Conservation (phyloP, 345 rosid genomes). For the Cardiospermum halicacabum region DNA sequence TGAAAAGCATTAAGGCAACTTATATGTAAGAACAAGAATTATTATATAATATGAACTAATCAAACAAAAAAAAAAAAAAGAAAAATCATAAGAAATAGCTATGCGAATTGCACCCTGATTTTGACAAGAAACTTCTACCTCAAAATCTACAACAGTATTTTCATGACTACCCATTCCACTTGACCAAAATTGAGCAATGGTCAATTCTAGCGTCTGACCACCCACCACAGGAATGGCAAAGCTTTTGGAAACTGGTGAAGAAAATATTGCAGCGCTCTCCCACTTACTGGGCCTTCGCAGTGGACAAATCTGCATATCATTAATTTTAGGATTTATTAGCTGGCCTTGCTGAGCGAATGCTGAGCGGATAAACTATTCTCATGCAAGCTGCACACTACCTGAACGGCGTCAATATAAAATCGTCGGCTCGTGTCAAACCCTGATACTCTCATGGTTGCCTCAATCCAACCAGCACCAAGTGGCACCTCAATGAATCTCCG, state of each 20-base stretch:
- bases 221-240: conserved; percentile 74
- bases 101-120: background rate
- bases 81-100: too few species aligned
- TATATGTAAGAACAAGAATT: conserved; percentile 1
- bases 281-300: conserved; percentile 88
- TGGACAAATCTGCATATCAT: conserved; percentile 71
- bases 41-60: background rate
- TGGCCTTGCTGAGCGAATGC: conserved; percentile 10
- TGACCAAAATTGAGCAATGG: conserved; percentile 95
- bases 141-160: conserved; percentile 74
- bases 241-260: conserved; percentile 79
- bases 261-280: conserved; percentile 66
- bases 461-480: conserved; percentile 88
- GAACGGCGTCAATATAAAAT: conserved; percentile 81
- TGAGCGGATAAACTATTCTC: conserved; percentile 11
- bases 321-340: conserved; percentile 26
- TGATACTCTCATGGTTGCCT: conserved; percentile 80
- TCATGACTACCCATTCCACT: conserved; percentile 96
- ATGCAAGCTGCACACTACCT: conserved; percentile 56
- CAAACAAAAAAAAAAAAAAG: background rate
- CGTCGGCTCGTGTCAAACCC: conserved; percentile 86
- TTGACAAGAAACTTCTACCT: conserved; percentile 43
- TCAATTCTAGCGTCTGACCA: conserved; percentile 94
- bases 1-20: background rate
- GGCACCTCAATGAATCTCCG: conserved; percentile 89